Evolutionary conservation across 2,329 filamentous ascomycete genomes (phyloP).

Genomic region (Elsinoe perseae): DNA sequence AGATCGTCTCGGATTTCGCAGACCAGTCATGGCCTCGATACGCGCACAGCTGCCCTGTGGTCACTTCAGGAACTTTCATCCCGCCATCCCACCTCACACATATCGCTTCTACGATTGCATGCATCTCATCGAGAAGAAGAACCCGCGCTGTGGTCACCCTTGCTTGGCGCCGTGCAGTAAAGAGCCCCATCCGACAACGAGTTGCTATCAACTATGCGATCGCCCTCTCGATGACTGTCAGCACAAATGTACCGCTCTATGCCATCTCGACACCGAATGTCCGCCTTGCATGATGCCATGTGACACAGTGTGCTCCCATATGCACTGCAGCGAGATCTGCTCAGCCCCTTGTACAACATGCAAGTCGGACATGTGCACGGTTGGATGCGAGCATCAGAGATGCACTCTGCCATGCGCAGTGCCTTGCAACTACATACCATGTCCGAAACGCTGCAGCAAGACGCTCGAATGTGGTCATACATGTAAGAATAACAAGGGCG

Average conservation of each 20-base stretch:
- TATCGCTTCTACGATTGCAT: neutral
- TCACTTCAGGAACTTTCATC: neutral
- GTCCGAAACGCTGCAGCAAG: neutral
- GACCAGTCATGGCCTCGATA: neutral
- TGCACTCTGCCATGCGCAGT: neutral
- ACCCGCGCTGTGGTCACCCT: neutral
- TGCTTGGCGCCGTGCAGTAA: neutral
- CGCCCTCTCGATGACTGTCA: neutral
- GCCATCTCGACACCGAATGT: neutral
- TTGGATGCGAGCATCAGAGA: neutral
- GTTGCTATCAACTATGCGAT: neutral
- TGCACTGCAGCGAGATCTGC: neutral
- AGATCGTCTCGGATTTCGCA: too few species aligned
- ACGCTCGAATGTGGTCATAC: neutral
- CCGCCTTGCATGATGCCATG: neutral
- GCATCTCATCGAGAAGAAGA: neutral
- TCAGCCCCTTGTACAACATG: neutral
- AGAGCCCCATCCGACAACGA: neutral
- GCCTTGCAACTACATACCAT: neutral
- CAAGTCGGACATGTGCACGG: neutral
- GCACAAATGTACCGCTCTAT: neutral
- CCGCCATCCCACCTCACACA: neutral
- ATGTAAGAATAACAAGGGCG: neutral
- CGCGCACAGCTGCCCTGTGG: neutral
- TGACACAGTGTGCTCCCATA: neutral